phyloP scores from a whole-genome alignment of 202 grass and related monocot species.

The Tripidium arundinaceum region DNA sequence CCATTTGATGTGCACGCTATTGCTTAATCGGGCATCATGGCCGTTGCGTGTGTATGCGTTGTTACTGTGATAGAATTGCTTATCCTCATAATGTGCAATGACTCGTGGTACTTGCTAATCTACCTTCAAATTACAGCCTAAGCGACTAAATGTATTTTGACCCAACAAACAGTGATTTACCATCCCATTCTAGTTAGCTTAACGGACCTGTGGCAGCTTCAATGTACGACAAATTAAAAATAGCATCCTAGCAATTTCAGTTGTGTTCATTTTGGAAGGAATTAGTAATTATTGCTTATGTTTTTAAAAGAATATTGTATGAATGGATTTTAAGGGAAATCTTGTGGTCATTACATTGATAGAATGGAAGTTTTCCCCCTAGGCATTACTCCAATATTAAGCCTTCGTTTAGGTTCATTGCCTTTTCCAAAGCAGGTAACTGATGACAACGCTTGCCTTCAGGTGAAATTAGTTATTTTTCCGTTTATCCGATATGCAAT shows the following conservation, averaged over 20 bases:
- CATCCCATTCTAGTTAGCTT: background rate
- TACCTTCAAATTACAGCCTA: background rate
- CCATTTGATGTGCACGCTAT: background rate
- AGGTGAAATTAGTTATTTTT: constrained; percentile 1
- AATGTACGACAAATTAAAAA: background rate
- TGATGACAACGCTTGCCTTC: background rate
- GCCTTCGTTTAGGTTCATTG: background rate
- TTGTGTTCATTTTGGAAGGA: background rate
- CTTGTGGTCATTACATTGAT: background rate
- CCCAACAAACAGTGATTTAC: background rate
- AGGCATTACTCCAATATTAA: background rate
- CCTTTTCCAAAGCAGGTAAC: background rate
- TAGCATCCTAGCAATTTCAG: background rate
- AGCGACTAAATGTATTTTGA: background rate
- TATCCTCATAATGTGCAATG: background rate
- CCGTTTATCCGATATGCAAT: too few relatives aligned
- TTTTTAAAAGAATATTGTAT: background rate
- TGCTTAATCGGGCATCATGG: background rate
- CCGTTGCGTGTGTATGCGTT: background rate
- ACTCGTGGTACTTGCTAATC: background rate
- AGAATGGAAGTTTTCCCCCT: background rate
- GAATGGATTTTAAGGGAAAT: background rate
- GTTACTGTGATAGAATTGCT: background rate
- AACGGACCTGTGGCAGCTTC: background rate
- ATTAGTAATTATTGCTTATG: background rate